Base-by-base conservation (phyloP, 805 yeast genomes). In the Kockiozyma suomiensis region DNA sequence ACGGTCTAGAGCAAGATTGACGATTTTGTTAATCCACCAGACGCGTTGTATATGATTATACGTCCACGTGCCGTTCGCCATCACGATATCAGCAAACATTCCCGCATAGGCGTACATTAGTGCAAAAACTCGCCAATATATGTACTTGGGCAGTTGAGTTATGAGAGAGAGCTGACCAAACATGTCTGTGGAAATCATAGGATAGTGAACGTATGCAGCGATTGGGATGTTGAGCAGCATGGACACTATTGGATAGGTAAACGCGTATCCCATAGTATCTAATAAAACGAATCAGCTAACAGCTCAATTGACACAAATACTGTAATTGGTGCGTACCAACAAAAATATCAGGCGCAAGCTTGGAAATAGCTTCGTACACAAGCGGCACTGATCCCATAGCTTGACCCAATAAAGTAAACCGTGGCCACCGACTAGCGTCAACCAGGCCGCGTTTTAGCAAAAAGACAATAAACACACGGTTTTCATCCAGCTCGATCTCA, bases 1-100 rank as follows among this genome's bases (percentile, higher is more conserved):
- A 13, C 53, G 47, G 13, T 62, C 64, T n/a, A 38, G 21, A n/a
- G 50, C 55, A 8, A 26, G 38, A 17, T 33, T 38, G 26, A 51
- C 32, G 25, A 62, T 41, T n/a, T 51, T 42, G 43, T 52, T 58
- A 59, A 75, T 67, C 51, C 74, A 71, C 96, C 97, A 92, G 25
- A 86, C 83, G 1, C 73, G 65, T 25, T 71, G 67, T 54, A 96
- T 83, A 70, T 94, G 97, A 67, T 86, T 82, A 59, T 75, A 78
- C 0, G 99, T 94, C 99, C 99, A 94, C 0, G 96, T 81, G 0
- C 97, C 92, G 72, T 94, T 94, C 45, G 93, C 83, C 58, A 86
- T 76, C 0, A 86, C 85, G 38, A 87, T 73, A 61, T 84, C 82
- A 35, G 87, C 86, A 70, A 79, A 85, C 0, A 82, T 73, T 0